phyloP scores from a whole-genome alignment of 768 basidiomycete genomes.

The Mycena pura region DNA sequence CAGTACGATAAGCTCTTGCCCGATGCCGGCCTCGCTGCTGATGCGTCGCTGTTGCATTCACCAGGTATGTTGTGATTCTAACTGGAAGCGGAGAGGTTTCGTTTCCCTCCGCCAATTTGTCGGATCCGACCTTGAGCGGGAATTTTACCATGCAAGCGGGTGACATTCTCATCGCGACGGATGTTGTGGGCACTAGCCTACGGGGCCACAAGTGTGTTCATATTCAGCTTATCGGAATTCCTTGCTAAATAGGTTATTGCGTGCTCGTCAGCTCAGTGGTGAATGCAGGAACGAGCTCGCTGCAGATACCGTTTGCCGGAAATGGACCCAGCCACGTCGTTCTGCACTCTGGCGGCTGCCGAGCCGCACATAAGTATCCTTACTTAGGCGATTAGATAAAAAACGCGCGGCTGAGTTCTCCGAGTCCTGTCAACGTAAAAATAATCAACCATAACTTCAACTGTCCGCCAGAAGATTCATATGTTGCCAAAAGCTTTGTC shows the following conservation, averaged over 20 bases:
- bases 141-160: constrained; percentile 14
- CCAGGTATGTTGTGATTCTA: constrained; percentile 17
- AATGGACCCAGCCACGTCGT: constrained; percentile 3
- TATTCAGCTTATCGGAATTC: too few species aligned
- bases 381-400: too few species aligned
- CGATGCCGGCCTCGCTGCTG: too few species aligned
- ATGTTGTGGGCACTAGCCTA: background rate
- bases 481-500: too few species aligned
- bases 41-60: too few species aligned
- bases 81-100: constrained; percentile 15
- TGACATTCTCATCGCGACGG: constrained; percentile 17
- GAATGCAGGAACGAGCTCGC: constrained; percentile 9
- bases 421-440: too few species aligned
- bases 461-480: too few species aligned
- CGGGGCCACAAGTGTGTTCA: constrained; percentile 18
- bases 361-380: background rate
- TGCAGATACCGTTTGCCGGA: constrained; percentile 18
- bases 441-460: too few species aligned
- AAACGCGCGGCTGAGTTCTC: too few species aligned
- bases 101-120: constrained; percentile 2
- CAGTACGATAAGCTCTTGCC: constrained; percentile 16
- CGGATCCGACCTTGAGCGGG: constrained; percentile 4
- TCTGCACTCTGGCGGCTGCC: constrained; percentile 14
- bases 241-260: too few species aligned
- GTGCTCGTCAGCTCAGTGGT: constrained; percentile 21